Evolutionary conservation across 805 yeast species (phyloP).

Genomic region (Ogataea paraovalis): DNA sequence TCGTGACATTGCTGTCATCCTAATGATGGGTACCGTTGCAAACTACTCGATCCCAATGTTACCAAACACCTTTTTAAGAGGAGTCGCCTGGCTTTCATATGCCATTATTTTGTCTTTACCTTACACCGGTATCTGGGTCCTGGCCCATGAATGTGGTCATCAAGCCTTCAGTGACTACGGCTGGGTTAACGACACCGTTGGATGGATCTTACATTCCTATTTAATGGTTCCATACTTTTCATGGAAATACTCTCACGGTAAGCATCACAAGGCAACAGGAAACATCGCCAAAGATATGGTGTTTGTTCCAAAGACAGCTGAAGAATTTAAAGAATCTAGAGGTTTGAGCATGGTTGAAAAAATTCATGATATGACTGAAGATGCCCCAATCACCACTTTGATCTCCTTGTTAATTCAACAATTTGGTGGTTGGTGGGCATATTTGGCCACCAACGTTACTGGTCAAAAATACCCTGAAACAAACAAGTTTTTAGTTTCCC

Average conservation of each 20-base stretch:
- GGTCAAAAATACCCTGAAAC: slow-evolving; percentile 60
- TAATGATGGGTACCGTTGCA: slow-evolving; percentile 41
- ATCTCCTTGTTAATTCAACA: slow-evolving; percentile 59
- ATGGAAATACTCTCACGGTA: slow-evolving; percentile 80
- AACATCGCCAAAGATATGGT: slow-evolving; percentile 81
- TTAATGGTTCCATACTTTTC: slow-evolving; percentile 82
- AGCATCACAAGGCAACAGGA: slow-evolving; percentile 90
- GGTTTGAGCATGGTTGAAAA: slow-evolving; percentile 17
- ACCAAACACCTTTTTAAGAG: slow-evolving; percentile 41
- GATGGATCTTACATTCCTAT: slow-evolving; percentile 79
- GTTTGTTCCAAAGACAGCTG: slow-evolving; percentile 69
- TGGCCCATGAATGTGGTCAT: slow-evolving; percentile 93
- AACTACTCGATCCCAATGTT: slow-evolving; percentile 50
- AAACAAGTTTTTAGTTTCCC: slow-evolving; percentile 50
- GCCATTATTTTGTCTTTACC: slow-evolving; percentile 56
- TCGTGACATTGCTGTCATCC: slow-evolving; percentile 51
- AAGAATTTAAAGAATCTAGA: slow-evolving; percentile 42
- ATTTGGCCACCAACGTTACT: slow-evolving; percentile 66
- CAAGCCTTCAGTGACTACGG: slow-evolving; percentile 76
- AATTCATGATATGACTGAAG: slow-evolving; percentile 60
- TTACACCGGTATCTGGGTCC: slow-evolving; percentile 77
- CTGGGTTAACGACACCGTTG: slow-evolving; percentile 70
- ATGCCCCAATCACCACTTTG: slow-evolving; percentile 68
- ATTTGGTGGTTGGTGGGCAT: slow-evolving; percentile 69
- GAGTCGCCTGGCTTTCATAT: slow-evolving; percentile 56